Percentiles rank a stretch among this genome's conserved stretches.
Conservation (phyloP, 352 stramenopile species). For the Phytophthora ramorum region DNA sequence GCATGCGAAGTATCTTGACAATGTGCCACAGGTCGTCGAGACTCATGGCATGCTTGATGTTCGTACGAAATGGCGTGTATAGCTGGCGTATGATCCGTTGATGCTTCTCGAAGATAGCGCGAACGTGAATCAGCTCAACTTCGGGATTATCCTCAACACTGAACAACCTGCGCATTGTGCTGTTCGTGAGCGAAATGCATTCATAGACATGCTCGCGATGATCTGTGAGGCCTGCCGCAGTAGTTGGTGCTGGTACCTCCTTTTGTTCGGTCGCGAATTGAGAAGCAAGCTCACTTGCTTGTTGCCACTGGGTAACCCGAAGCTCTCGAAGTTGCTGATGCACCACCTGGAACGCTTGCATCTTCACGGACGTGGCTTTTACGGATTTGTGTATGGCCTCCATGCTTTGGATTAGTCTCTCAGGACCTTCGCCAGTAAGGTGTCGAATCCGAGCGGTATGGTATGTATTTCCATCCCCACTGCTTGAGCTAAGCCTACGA, state of each 20-base stretch:
- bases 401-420: slow-evolving; percentile 46
- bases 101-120: slow-evolving; percentile 55
- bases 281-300: slow-evolving; percentile 52
- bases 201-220: slow-evolving; percentile 61
- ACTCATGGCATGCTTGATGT: slow-evolving; percentile 54
- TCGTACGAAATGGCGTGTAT: slow-evolving; percentile 54
- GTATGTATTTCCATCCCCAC: slow-evolving; percentile 46
- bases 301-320: slow-evolving; percentile 56
- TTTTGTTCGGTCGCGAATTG: slow-evolving; percentile 35
- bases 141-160: slow-evolving; percentile 61
- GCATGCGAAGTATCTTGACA: slow-evolving; percentile 66
- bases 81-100: slow-evolving; percentile 61
- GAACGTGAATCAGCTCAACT: slow-evolving; percentile 54
- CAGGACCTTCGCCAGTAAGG: slow-evolving; percentile 37
- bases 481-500: slow-evolving; percentile 19
- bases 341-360: slow-evolving; percentile 42
- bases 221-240: slow-evolving; percentile 26
- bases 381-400: slow-evolving; percentile 43
- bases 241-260: neutral
- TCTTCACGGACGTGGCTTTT: slow-evolving; percentile 32
- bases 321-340: slow-evolving; percentile 46
- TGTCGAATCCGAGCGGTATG: slow-evolving; percentile 47
- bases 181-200: slow-evolving; percentile 66
- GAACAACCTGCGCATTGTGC: slow-evolving; percentile 60
- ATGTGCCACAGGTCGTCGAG: slow-evolving; percentile 78